Percentiles rank a stretch among this genome's conserved stretches.
Conservation (phyloP, 208 protist species). For the Leishmania mexicana region DNA sequence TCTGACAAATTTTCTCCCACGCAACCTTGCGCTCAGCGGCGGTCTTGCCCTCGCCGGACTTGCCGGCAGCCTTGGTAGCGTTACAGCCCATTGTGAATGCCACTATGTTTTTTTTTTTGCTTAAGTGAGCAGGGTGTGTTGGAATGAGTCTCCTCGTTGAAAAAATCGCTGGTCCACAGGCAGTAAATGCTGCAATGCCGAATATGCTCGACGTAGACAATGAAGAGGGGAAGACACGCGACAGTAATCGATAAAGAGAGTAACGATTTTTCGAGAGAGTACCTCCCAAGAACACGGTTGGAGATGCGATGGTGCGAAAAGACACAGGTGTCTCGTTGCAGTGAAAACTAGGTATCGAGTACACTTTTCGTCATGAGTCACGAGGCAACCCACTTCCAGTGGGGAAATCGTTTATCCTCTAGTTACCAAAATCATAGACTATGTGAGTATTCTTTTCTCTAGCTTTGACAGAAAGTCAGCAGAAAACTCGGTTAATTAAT, state of each 20-base stretch:
- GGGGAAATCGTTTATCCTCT: neutral
- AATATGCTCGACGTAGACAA: neutral
- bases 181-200: neutral
- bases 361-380: neutral
- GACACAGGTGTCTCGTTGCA: neutral
- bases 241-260: neutral
- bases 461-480: neutral
- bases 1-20: constrained; percentile 41
- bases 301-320: neutral
- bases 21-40: constrained; percentile 46
- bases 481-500: neutral
- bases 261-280: neutral
- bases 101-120: neutral
- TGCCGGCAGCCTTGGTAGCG: neutral
- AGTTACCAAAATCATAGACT: too few relatives aligned
- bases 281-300: neutral
- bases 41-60: constrained; percentile 28
- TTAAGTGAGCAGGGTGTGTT: neutral
- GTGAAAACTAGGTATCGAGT: neutral
- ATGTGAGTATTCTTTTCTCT: neutral
- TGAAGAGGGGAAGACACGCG: neutral
- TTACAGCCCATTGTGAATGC: neutral
- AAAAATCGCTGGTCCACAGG: neutral
- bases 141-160: neutral
- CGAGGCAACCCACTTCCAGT: neutral